These are phyloP conservation scores for Aspergillus oerlinghausenensis DNA, from an alignment of 2,329 filamentous ascomycete genomes.

Conservation along the genomic window DNA sequence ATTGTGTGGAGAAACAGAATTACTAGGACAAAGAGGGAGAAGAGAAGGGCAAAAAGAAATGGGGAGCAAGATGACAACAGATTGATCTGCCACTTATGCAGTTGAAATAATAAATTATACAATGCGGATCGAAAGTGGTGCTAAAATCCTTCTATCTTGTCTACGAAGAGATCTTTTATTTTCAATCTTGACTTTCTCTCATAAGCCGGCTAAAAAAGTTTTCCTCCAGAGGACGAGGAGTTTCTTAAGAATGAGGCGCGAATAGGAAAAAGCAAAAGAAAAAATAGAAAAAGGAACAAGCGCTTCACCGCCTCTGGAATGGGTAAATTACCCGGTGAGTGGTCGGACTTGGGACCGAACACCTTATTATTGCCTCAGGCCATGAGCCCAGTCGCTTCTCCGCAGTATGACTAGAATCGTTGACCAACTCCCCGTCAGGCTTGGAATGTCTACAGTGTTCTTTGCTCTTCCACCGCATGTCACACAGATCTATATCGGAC, in stretches of 20 bases:
- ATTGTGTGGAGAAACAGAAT: constrained; percentile 18
- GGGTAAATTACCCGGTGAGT: constrained; percentile 9
- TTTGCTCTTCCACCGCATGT: background rate
- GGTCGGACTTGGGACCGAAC: constrained; percentile 2
- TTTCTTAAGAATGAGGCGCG: constrained; percentile 1
- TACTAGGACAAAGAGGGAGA: constrained; percentile 15
- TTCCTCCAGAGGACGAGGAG: background rate
- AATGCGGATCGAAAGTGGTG: background rate
- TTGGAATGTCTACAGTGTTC: background rate
- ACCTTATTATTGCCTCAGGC: background rate
- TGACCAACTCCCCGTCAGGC: background rate
- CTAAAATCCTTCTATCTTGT: background rate
- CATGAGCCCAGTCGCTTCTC: background rate
- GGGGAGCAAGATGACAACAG: constrained; percentile 3
- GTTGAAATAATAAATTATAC: background rate
- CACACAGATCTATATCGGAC: background rate
- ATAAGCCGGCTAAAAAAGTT: background rate
- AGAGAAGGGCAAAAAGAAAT: background rate
- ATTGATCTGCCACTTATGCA: constrained; percentile 3
- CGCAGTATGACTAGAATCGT: background rate
- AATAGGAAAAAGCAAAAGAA: background rate
- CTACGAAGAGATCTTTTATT: background rate
- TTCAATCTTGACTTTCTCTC: background rate
- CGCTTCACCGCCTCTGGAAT: constrained; percentile 7
- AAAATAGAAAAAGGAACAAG: background rate